These are phyloP conservation scores for Sphaerostilbella broomeana DNA, from an alignment of 2,329 filamentous ascomycete species.

Conservation along the genomic window DNA sequence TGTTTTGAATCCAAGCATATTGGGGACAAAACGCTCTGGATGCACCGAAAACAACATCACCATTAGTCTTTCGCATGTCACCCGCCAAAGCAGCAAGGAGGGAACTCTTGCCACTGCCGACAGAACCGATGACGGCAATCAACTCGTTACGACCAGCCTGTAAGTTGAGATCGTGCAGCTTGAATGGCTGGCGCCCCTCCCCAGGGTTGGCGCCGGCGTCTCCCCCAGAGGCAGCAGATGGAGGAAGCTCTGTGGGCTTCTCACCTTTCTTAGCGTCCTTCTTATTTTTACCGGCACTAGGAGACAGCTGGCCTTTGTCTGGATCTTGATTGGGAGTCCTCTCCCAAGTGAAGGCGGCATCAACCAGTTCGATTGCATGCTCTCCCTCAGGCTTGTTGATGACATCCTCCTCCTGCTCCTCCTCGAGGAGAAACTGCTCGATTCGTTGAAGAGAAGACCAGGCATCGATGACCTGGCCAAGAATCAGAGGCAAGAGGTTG, in stretches of 20 bases:
- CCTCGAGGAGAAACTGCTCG: conserved; percentile 78
- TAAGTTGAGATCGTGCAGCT: conserved; percentile 62
- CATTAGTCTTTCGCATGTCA: conserved; percentile 81
- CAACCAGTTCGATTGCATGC: conserved; percentile 62
- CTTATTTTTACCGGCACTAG: conserved; percentile 34
- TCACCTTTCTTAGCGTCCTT: conserved; percentile 33
- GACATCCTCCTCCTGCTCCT: conserved; percentile 73
- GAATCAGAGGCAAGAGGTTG: conserved; percentile 79
- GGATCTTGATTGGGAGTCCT: conserved; percentile 49
- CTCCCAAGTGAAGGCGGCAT: conserved; percentile 87
- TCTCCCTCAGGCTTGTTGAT: conserved; percentile 49
- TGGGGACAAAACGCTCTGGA: conserved; percentile 88
- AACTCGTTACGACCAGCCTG: conserved; percentile 67
- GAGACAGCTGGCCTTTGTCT: conserved; percentile 38
- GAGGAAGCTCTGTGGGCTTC: conserved; percentile 21
- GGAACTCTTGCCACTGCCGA: conserved; percentile 86
- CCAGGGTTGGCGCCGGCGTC: conserved; percentile 50
- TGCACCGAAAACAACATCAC: conserved; percentile 68
- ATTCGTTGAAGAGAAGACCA: conserved; percentile 80
- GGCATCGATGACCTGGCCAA: conserved; percentile 85
- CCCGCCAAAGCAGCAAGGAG: conserved; percentile 83
- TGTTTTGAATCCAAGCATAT: conserved; percentile 96
- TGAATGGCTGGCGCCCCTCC: conserved; percentile 62
- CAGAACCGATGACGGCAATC: conserved; percentile 79
- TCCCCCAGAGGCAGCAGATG: conserved; percentile 32